Evolutionary conservation across 176 grass and related monocot genomes (phyloP).

Genomic region (Carex myosuroides): DNA sequence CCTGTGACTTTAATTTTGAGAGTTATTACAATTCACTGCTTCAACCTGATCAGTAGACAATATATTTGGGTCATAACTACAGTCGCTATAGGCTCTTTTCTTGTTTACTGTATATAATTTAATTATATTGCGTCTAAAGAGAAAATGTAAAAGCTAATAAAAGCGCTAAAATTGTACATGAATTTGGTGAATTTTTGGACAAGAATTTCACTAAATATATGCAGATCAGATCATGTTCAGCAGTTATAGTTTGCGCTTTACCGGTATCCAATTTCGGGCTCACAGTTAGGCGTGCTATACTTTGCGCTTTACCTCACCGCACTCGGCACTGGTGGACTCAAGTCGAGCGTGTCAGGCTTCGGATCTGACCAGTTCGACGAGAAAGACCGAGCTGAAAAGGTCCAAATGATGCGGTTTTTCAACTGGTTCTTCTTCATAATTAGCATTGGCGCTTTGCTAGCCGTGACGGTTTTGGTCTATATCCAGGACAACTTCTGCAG

Average conservation of each 20-base stretch:
- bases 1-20: not conserved
- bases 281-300: conserved; percentile 61
- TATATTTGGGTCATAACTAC: not conserved
- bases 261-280: too few relatives aligned
- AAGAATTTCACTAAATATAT: too few relatives aligned
- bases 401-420: conserved; percentile 84
- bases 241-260: conserved; percentile 60
- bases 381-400: conserved; percentile 31
- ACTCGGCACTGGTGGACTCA: conserved; percentile 77
- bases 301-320: conserved; percentile 72
- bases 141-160: not conserved
- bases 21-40: not conserved
- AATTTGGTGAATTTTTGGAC: too few relatives aligned
- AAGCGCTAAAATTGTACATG: not conserved
- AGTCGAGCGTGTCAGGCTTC: conserved; percentile 89
- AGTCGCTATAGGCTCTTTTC: not conserved
- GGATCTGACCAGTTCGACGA: conserved; percentile 96
- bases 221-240: not conserved
- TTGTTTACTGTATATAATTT: not conserved
- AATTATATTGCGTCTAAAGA: not conserved
- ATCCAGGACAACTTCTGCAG: conserved; percentile 78
- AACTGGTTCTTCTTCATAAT: conserved; percentile 99
- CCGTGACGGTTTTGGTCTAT: conserved; percentile 85
- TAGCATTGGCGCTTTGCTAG: conserved; percentile 74
- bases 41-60: not conserved